Base-by-base conservation (phyloP, 78 protist genomes). In the Polysphondylium violaceum region DNA sequence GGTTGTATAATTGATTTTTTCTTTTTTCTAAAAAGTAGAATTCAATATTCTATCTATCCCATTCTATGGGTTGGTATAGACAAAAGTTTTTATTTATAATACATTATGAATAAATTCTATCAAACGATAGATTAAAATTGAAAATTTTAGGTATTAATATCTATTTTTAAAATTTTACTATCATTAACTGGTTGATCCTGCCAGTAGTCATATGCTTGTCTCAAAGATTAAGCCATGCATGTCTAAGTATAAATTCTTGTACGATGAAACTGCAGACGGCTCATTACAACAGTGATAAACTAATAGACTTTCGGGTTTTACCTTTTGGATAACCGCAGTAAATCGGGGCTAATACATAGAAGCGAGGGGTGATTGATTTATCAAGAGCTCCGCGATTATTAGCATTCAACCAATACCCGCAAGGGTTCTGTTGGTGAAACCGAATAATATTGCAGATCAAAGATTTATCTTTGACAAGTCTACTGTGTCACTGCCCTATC, bases 141-240 rank as follows among this genome's bases (percentile, higher is more conserved):
- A 53, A 53, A 21, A 53, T 6, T 7, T 2, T 23, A 7, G 59
- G 59, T 53, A 23, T 17, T 53, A 23, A 23, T 53, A 1, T n/a
- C n/a, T n/a, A n/a, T n/a, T n/a, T n/a, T n/a, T n/a, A n/a, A n/a
- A n/a, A n/a, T n/a, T 11, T 11, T 14, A 23, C 63, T 25, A 23
- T 1, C n/a, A 8, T 61, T 31, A 61, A 61, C 96, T 94, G 96
- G 96, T 95, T 92, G 96, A 95, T 95, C 96, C 97, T 95, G 97
- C 96, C 97, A 95, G 97, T 85, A 91, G 97, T 94, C 96, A 94
- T 90, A 92, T 96, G 95, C 97, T 96, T 92, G 96, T 95, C 94
- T 93, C 89, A 93, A 95, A 79, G 97, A 95, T 93, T 92, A 95
- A 95, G 97, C 97, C 97, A 95, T 95, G 97, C 96, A 95, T 71